phyloP scores from a whole-genome alignment of 108 stramenopile species.

The Pseudonitzschia pungens region DNA sequence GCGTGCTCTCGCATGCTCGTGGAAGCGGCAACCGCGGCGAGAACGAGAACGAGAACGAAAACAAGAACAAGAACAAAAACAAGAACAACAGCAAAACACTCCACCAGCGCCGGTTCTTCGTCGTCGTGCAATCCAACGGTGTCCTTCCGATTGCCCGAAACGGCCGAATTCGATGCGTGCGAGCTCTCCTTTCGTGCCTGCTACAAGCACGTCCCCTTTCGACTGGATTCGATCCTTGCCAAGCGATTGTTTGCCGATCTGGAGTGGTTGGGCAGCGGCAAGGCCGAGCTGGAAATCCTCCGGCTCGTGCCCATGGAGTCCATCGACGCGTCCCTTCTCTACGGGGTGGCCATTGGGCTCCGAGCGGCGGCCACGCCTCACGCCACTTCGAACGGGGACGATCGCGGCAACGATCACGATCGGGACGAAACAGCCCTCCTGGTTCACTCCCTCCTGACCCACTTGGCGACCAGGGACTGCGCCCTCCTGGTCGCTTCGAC shows the following conservation, averaged over 20 bases:
- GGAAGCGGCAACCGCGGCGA: neutral
- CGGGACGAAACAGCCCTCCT: constrained; percentile 29
- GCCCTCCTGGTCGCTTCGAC: constrained; percentile 21
- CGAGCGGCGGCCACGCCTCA: constrained; percentile 3
- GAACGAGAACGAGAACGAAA: too few relatives aligned
- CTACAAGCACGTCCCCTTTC: constrained; percentile 36
- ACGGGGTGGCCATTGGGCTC: constrained; percentile 35
- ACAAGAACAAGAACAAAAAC: too few relatives aligned
- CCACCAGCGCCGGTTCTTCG: neutral
- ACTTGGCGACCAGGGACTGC: constrained; percentile 21
- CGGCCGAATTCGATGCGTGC: constrained; percentile 31
- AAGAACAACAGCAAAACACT: too few relatives aligned
- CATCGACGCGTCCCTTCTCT: constrained; percentile 41
- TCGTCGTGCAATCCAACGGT: constrained; percentile 3
- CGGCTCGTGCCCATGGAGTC: constrained; percentile 34
- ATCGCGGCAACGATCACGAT: constrained; percentile 7
- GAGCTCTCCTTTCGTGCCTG: constrained; percentile 17
- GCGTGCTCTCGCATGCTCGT: neutral
- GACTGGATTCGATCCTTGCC: constrained; percentile 5
- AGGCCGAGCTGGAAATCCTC: constrained; percentile 26
- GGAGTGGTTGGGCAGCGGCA: constrained; percentile 4
- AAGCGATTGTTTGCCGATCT: constrained; percentile 24
- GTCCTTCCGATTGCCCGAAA: constrained; percentile 33
- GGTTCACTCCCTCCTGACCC: constrained; percentile 15
- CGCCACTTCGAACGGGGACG: neutral